Evolutionary conservation across 2,329 filamentous ascomycete genomes (phyloP).

Genomic region (Microsporum audouinii): DNA sequence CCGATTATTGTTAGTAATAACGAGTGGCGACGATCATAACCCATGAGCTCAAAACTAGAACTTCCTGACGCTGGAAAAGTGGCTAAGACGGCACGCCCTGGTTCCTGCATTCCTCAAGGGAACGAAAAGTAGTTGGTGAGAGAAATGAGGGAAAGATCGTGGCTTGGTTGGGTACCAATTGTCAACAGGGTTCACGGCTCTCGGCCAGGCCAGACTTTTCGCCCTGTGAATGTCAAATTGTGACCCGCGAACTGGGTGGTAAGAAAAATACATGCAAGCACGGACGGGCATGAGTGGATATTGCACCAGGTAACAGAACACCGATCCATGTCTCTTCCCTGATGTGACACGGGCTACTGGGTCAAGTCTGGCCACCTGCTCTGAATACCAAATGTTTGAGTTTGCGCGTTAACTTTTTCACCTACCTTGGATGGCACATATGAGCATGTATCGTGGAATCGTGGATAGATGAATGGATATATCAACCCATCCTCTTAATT

Average conservation of each 20-base stretch:
- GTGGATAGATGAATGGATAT: slow-evolving; percentile 3
- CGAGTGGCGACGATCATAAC: not conserved
- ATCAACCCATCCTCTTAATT: not conserved
- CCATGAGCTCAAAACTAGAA: not conserved
- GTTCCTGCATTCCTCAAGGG: slow-evolving; percentile 1
- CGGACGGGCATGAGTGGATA: not conserved
- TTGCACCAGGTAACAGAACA: not conserved
- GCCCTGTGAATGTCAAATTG: not conserved
- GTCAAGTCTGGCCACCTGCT: not conserved
- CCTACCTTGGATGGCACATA: not conserved
- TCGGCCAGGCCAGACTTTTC: not conserved
- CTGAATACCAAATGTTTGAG: not conserved
- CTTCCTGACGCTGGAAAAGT: not conserved
- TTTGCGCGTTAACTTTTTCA: not conserved
- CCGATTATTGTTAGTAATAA: not conserved
- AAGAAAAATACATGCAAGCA: not conserved
- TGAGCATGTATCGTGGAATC: not conserved
- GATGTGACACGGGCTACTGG: not conserved
- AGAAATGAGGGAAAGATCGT: not conserved
- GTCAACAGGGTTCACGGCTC: not conserved
- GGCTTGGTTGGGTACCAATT: slow-evolving; percentile 3
- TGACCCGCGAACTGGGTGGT: not conserved
- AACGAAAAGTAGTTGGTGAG: not conserved
- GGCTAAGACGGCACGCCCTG: not conserved
- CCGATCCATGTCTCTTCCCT: not conserved